Evolutionary conservation across 2,329 filamentous ascomycete genomes (phyloP), one percentile per base, ranked within the genome.

Genomic region (Thermothelomyces thermophilus): DNA sequence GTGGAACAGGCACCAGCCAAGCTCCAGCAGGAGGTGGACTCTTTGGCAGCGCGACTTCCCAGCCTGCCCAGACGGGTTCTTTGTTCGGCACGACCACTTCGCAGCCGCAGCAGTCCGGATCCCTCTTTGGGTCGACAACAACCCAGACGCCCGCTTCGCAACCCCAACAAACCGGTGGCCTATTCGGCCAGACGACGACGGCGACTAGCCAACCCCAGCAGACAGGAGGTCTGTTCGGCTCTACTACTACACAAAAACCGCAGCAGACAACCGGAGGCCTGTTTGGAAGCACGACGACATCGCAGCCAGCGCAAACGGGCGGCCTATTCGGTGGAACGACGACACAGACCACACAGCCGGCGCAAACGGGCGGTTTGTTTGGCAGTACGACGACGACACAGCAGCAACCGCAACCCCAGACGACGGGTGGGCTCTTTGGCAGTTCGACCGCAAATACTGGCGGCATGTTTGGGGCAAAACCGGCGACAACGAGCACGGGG

Each of bases 371-470:
- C 24, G 24, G 5, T 5, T 5, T 26, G 24, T 26, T 26, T 26
- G 24, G 24, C 5, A 9, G 24, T 26, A 5, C 24, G 5, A 9
- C 24, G 5, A 26, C 24, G 24, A 26, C 57, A 20, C 56, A 57
- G 47, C 57, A 58, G 37, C 55, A 60, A 50, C 56, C 56, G 22
- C 56, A 57, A 40, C 53, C 53, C 31, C 58, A 59, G 19, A 16
- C 36, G 9, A 34, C 52, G 11, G 54, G 55, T 9, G 52, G 58
- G 10, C 37, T 58, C 7, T 56, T 60, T 46, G 60, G 56, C 19
- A 31, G 40, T 22, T 42, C 53, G 9, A 69, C 70, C 60, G 63
- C 69, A 41, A 64, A 66, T 17, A 61, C 64, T 17, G 64, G 69
- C 36, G 63, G 68, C 43, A 56, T 72, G 26, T 71, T 70, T 55